Conservation (phyloP, 1,284 basidiomycete species). For the Malassezia pachydermatis region DNA sequence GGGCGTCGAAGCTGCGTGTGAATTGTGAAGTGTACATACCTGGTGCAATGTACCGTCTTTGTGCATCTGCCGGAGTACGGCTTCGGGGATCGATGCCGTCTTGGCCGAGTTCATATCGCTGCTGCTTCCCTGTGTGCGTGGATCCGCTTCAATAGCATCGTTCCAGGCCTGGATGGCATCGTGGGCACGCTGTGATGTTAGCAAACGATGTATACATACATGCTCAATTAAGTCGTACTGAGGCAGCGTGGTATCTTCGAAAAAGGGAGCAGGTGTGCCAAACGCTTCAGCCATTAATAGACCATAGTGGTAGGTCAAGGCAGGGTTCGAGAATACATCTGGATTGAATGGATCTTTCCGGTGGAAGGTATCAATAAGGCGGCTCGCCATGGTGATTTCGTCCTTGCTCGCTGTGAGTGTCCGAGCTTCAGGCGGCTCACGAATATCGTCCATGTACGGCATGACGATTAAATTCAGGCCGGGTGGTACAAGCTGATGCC, state of each 20-base stretch:
- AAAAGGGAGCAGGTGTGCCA: slow-evolving; percentile 57
- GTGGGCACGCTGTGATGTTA: slow-evolving; percentile 63
- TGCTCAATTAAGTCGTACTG: slow-evolving; percentile 69
- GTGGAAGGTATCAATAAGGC: slow-evolving; percentile 67
- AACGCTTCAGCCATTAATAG: slow-evolving; percentile 85
- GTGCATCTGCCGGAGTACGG: slow-evolving; percentile 4
- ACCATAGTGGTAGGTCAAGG: slow-evolving; percentile 71
- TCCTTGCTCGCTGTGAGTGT: slow-evolving; percentile 57
- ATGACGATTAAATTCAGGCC: slow-evolving; percentile 85
- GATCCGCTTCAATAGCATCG: slow-evolving; percentile 57
- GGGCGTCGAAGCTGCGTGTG: slow-evolving; percentile 22
- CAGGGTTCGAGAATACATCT: slow-evolving; percentile 82
- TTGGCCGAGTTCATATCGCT: background rate
- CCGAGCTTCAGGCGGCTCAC: slow-evolving; percentile 49
- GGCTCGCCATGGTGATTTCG: slow-evolving; percentile 60
- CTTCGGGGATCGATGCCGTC: background rate
- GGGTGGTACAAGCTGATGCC: slow-evolving; percentile 66
- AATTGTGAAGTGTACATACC: slow-evolving; percentile 6
- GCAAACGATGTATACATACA: no score
- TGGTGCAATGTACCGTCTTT: slow-evolving; percentile 1
- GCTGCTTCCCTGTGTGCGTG: slow-evolving; percentile 11
- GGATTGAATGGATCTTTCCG: slow-evolving; percentile 72
- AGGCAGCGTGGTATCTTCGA: slow-evolving; percentile 70
- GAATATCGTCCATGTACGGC: slow-evolving; percentile 88
- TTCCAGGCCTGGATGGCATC: slow-evolving; percentile 67